Evolutionary conservation across 139 green algal genomes (phyloP).

Genomic region (Pseudopediastrum boryanum): DNA sequence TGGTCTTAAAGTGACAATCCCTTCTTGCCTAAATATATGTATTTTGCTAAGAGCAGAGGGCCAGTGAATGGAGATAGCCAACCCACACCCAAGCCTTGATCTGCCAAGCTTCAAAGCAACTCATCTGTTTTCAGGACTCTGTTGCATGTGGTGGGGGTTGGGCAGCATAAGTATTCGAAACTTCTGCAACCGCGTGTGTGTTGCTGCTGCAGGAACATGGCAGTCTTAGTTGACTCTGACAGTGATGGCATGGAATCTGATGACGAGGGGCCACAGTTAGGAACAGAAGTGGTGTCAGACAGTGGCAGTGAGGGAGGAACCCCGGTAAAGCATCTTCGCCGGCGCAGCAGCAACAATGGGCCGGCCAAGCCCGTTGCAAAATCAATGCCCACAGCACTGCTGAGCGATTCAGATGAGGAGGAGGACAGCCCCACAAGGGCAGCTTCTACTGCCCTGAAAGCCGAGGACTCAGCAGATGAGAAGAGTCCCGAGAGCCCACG

Average conservation of each 20-base stretch:
- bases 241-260: conserved; percentile 36
- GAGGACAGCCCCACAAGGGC: too few species aligned
- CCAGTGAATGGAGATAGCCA: neutral
- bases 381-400: too few species aligned
- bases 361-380: too few species aligned
- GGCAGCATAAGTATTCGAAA: neutral
- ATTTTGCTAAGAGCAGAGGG: neutral
- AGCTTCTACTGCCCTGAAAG: too few species aligned
- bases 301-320: too few species aligned
- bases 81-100: neutral
- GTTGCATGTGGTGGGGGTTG: neutral
- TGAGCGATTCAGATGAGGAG: too few species aligned
- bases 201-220: conserved; percentile 14
- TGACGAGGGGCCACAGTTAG: conserved; percentile 22
- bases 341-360: too few species aligned
- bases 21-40: neutral
- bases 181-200: neutral
- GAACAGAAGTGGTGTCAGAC: conserved; percentile 18
- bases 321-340: too few species aligned
- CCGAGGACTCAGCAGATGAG: too few species aligned
- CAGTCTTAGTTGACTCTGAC: conserved; percentile 38
- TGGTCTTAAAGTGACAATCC: neutral
- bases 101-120: neutral
- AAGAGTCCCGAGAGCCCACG: too few species aligned
- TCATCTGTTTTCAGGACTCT: neutral